phyloP scores from a whole-genome alignment of 257 asterid species.

The Nicotiana sylvestris region DNA sequence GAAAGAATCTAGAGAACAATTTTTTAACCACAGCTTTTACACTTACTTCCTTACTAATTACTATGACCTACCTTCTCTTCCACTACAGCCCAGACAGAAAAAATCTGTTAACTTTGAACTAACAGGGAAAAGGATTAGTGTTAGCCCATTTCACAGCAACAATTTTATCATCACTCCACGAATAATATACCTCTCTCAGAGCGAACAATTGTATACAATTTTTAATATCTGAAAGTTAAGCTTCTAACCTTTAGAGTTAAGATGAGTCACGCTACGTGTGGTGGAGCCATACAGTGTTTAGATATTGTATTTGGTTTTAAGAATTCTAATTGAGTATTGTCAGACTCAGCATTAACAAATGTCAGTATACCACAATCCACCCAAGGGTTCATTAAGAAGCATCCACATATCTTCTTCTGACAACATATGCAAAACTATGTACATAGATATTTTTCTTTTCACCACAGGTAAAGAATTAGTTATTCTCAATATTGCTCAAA shows the following conservation, averaged over 20 bases:
- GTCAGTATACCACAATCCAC: neutral
- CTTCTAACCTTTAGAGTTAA: neutral
- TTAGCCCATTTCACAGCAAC: neutral
- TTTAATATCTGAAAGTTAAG: neutral
- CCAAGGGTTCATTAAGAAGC: neutral
- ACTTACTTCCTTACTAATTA: neutral
- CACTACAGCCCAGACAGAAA: neutral
- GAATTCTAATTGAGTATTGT: neutral
- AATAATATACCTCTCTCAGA: neutral
- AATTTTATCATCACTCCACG: neutral
- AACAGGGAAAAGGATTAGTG: too few species aligned
- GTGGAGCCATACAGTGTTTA: neutral
- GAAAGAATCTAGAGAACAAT: too few species aligned
- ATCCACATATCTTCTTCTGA: neutral
- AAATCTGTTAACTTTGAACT: neutral
- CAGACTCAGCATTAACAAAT: neutral
- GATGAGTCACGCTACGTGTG: neutral
- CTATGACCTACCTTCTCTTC: neutral
- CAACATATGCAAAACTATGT: neutral
- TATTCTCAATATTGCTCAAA: neutral
- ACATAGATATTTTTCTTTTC: neutral
- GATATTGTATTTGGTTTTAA: neutral
- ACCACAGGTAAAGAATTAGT: neutral
- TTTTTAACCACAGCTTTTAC: neutral
- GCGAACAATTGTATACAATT: neutral